Evolutionary conservation across 1,139 yeast genomes (phyloP), one percentile per base, ranked within the genome.

Genomic region (Sugiyamaella castrensis): DNA sequence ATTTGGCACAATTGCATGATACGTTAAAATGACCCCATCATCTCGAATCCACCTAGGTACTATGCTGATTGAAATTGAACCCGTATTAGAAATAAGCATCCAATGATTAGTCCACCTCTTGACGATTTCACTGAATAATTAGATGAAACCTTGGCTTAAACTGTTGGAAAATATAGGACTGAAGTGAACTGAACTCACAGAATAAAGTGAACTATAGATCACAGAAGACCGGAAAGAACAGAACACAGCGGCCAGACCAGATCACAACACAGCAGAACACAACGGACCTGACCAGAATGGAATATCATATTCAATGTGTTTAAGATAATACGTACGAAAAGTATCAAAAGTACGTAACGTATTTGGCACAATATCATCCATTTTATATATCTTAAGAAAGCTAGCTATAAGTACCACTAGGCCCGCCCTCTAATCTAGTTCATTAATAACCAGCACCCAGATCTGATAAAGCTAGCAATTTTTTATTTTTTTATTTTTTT

Each of bases 41-140:
- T 89, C 13, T 86, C 80, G 55, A 77, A 78, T 2, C 97, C 98
- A 38, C 95, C 96, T 51, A 91, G 72, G 64, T 76, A 87, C 8
- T 87, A 85, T 8, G 97, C 96, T 19, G 24, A 19, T 19, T 19
- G n/a, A 40, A 89, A 69, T 64, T 89, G 95, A n/a, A 87, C 79
- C 88, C 95, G 89, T 11, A 87, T 67, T 39, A 91, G 71, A 61
- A 88, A 79, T 12, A 88, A 61, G 26, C 84, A 78, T 47, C 80
- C 74, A 27, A 85, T 58, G 19, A 76, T 73, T 9, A 91, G 64
- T 2, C 95, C 92, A 28, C 96, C 96, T 54, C 92, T 74, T 35
- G 79, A 72, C 1, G 95, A 84, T 55, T 87, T 71, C 44, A 85
- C 84, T 37, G 85, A 77, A 60, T 87, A 91, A 53, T 84, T 78